Percentiles rank a stretch among this genome's conserved stretches.
Evolutionary conservation across 768 basidiomycete genomes (phyloP).

Genomic region (Lentinula edodes): DNA sequence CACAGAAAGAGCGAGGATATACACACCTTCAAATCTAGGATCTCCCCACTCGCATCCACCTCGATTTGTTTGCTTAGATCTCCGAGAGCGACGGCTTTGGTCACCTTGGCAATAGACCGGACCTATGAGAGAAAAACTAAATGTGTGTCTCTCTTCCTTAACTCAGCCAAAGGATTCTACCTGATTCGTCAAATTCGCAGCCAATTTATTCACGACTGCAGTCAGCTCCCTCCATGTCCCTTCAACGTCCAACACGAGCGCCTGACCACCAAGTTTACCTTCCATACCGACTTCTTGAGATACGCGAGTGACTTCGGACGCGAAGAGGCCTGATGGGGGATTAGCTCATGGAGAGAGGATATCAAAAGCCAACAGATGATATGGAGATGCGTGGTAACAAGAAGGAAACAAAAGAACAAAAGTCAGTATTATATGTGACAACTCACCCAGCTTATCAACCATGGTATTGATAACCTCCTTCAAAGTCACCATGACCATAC

Average conservation of each 20-base stretch:
- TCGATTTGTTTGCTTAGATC: slow-evolving; percentile 89
- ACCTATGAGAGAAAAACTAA: background rate
- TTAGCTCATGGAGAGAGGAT: too few species aligned
- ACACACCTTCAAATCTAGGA: slow-evolving; percentile 60
- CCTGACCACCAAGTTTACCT: slow-evolving; percentile 85
- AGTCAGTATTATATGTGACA: background rate
- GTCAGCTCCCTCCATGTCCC: slow-evolving; percentile 88
- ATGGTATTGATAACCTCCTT: slow-evolving; percentile 66
- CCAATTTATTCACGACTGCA: slow-evolving; percentile 63
- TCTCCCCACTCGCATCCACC: slow-evolving; percentile 68
- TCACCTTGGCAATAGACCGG: slow-evolving; percentile 49
- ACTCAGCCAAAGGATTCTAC: slow-evolving; percentile 25
- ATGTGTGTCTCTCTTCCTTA: background rate
- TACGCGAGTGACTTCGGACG: slow-evolving; percentile 85
- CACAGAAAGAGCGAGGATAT: slow-evolving; percentile 7
- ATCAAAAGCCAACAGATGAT: too few species aligned
- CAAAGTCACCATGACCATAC: slow-evolving; percentile 65
- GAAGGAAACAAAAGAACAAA: background rate
- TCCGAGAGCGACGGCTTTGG: slow-evolving; percentile 78
- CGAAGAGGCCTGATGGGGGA: slow-evolving; percentile 57
- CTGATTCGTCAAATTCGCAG: slow-evolving; percentile 52
- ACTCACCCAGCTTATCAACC: slow-evolving; percentile 24
- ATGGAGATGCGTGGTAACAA: too few species aligned
- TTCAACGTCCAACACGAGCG: slow-evolving; percentile 81
- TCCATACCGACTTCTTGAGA: slow-evolving; percentile 79